Percentiles rank a stretch among this genome's conserved stretches.
phyloP scores from a whole-genome alignment of 345 rosid genomes.

The Syzygium jambos region DNA sequence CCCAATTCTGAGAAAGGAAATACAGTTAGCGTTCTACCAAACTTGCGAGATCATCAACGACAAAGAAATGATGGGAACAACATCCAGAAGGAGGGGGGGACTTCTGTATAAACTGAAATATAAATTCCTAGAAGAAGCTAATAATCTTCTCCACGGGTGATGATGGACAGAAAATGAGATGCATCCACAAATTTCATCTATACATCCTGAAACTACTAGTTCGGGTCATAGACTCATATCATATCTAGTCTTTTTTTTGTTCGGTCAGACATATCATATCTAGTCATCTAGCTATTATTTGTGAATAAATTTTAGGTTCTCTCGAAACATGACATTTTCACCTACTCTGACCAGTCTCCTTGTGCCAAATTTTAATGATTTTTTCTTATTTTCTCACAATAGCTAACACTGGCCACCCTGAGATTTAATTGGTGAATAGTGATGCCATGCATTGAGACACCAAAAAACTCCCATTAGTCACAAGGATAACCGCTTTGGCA shows the following conservation, averaged over 20 bases:
- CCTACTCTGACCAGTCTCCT: neutral
- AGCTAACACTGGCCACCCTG: neutral
- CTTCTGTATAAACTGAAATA: neutral
- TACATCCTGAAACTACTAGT: neutral
- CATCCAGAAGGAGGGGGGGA: neutral
- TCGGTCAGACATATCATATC: neutral
- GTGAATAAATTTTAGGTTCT: neutral
- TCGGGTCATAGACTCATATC: neutral
- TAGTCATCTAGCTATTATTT: neutral
- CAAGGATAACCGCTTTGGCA: neutral
- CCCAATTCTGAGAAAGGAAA: constrained; percentile 40
- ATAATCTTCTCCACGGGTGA: neutral
- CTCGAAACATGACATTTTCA: neutral
- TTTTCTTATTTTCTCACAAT: neutral
- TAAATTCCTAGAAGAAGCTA: neutral
- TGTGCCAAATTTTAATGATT: neutral
- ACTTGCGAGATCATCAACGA: neutral
- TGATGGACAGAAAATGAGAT: neutral
- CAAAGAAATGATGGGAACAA: neutral
- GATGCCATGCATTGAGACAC: neutral
- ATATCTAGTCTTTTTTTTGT: neutral
- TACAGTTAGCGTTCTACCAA: neutral
- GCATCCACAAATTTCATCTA: neutral
- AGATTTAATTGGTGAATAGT: neutral
- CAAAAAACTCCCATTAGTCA: neutral